Evolutionary conservation across 1,284 basidiomycete genomes (phyloP), one percentile per base, ranked within the genome.

Genomic region (Pterula multifida): DNA sequence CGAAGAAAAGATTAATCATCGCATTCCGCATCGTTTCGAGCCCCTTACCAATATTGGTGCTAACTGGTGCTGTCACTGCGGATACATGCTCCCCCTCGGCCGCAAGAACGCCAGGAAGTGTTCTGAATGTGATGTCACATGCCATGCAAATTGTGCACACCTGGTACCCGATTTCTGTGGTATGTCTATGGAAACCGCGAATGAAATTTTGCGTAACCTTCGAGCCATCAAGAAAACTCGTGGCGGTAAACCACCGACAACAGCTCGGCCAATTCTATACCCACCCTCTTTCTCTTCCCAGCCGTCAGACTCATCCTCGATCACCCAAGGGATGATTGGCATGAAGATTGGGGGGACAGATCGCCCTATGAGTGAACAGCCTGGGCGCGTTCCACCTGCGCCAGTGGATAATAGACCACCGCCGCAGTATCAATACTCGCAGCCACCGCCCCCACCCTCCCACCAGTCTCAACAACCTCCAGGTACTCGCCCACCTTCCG

Each of bases 41-140:
- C 85, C 93, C 25, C 84, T 98, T 64, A 98, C 94, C 57, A 98
- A 97, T 65, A 86, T 98, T 54, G 90, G 92, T 47, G 90, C 96
- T 22, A 98, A 96, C 63, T 99, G 96, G 96, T 99, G 96, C 68
- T 98, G 95, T 65, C 96, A 99, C 66, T 99, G 96, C 66, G 96
- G 96, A 56, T 93, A 93, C 62, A 97, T 99, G 78, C 80, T 98
- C 36, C 93, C 96, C 48, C 79, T 98, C 49, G 96, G 96, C 50
- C 84, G 94, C 56, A 98, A 98, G 73, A 95, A 96, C 64, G 89
- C 93, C 22, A 83, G 93, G 52, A 89, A 90, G 68, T 99, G 96
- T 67, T 84, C 85, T 49, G 95, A 98, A 65, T 99, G 96, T 67
- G 84, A 86, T 61, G 84, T 98, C 55, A 98, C 95, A 49, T 96